Base-by-base conservation (phyloP, 768 basidiomycete genomes). In the Amanita polypyramis region DNA sequence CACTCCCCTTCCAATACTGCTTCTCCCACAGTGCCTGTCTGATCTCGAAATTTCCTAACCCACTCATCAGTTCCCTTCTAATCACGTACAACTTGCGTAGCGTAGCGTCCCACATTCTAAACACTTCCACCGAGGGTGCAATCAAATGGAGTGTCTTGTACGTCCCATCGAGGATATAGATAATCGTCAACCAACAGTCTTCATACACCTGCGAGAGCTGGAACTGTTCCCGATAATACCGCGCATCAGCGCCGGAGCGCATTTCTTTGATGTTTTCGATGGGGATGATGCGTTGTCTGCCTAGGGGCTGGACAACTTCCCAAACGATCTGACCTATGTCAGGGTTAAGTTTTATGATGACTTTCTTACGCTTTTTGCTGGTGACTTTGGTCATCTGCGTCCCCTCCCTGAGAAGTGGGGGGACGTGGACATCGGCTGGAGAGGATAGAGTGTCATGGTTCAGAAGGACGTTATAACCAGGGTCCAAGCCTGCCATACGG, bases 81-180 rank as follows among this genome's bases (percentile, higher is more conserved):
- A 85, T 70, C 2, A 76, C 70, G 51, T 80, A 70, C 15, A 93
- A 67, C 45, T 77, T 76, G 37, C 72, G 70, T 8, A 94, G 63
- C 0, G 87, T 79, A 23, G 67, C 61, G 40, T 81, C 75, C 56
- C 82, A 74, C 43, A 82, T 75, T 12, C 65, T 52, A 47, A 72
- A 70, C 2, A 60, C 56, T 3, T 72, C 65, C 23, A 65, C 62
- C 0, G 80, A 79, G 2, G 80, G 73, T 2, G 92, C 84, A 46
- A 94, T 74, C 52, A 94, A 72, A 58, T 96, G 91, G 20, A 93
- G 73, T 0, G 85, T 85, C 68, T 94, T 94, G 72, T 88, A 90
- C 19, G 69, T 70, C 10, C 80, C 84, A 37, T 82, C 79, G 42
- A 82, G 67, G 51, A 85, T 78, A 56, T 94, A 92, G 52, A 92